Conservation (phyloP, 257 asterid genomes). For the Solanum megistacrolobum region DNA sequence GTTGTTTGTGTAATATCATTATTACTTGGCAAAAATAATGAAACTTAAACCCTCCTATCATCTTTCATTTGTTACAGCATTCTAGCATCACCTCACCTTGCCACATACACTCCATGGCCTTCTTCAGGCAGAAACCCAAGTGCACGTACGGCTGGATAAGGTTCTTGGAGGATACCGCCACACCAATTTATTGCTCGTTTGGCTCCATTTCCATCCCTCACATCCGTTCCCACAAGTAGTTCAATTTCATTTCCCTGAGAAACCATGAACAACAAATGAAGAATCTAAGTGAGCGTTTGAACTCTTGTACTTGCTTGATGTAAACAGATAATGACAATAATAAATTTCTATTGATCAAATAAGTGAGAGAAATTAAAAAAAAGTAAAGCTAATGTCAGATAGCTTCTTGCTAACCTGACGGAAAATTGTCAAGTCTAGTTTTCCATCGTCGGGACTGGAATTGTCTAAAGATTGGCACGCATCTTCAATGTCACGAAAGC, state of each 20-base stretch:
- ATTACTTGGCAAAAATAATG: background rate
- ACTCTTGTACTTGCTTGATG: background rate
- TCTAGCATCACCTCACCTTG: constrained; percentile 44
- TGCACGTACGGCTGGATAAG: constrained; percentile 93
- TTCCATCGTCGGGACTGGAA: constrained; percentile 31
- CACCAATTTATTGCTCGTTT: constrained; percentile 91
- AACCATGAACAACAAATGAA: background rate
- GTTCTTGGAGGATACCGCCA: constrained; percentile 89
- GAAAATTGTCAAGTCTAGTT: constrained; percentile 68
- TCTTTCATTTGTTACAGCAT: background rate
- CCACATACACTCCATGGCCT: constrained; percentile 96
- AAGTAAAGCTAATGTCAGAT: background rate
- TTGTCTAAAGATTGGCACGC: constrained; percentile 72
- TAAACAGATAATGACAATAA: background rate
- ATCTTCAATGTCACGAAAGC: constrained; percentile 82
- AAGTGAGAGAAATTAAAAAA: background rate
- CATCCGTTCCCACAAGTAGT: constrained; percentile 83
- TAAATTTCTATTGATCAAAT: background rate
- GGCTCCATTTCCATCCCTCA: constrained; percentile 92
- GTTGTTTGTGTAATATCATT: background rate
- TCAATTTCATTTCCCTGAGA: constrained; percentile 86
- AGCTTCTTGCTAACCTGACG: constrained; percentile 57
- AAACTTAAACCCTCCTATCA: background rate
- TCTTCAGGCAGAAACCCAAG: constrained; percentile 94
- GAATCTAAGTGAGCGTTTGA: background rate